A percentile compares a stretch with the other conserved stretches of the same genome.
Conservation (phyloP, 2,329 filamentous ascomycete genomes). For the Penicillium sp. region DNA sequence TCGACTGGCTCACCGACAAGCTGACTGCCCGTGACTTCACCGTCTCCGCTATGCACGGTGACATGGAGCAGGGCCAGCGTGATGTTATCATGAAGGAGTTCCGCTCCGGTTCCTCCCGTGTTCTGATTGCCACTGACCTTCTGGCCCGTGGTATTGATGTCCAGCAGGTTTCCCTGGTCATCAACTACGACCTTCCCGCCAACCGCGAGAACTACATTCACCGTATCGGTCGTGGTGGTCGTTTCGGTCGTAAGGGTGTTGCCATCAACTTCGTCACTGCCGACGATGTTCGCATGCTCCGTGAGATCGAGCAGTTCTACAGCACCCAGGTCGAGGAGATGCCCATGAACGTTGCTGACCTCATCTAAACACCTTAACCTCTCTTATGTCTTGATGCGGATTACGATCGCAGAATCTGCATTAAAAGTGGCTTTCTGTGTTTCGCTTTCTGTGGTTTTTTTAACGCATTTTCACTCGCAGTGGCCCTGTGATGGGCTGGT, state of each 20-base stretch:
- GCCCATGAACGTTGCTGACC: conserved; percentile 83
- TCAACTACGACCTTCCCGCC: conserved; percentile 97
- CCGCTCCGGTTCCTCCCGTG: conserved; percentile 89
- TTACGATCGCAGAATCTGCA: conserved; percentile 37
- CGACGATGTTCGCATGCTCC: conserved; percentile 93
- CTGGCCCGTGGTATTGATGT: conserved; percentile 99
- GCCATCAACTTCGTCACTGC: conserved; percentile 99
- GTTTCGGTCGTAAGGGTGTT: conserved; percentile 96
- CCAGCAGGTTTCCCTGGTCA: conserved; percentile 94
- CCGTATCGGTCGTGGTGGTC: conserved; percentile 89
- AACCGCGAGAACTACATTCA: conserved; percentile 99
- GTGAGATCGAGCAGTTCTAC: conserved; percentile 96
- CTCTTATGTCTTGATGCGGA: conserved; percentile 35
- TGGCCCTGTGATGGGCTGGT: conserved; percentile 11
- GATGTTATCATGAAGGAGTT: conserved; percentile 99
- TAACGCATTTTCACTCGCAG: conserved; percentile 30
- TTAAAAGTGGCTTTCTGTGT: conserved; percentile 41
- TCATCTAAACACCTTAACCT: conserved; percentile 40
- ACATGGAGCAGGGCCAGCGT: conserved; percentile 97
- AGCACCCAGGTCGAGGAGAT: conserved; percentile 97
- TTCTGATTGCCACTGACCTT: conserved; percentile 94
- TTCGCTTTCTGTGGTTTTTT: conserved; percentile 10
- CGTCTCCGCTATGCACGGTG: conserved; percentile 96
- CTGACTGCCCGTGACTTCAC: conserved; percentile 99
- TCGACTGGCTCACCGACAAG: conserved; percentile 99